These are phyloP conservation scores for Avena eriantha DNA, from an alignment of 176 grass and related monocot genomes.

Conservation along the genomic window DNA sequence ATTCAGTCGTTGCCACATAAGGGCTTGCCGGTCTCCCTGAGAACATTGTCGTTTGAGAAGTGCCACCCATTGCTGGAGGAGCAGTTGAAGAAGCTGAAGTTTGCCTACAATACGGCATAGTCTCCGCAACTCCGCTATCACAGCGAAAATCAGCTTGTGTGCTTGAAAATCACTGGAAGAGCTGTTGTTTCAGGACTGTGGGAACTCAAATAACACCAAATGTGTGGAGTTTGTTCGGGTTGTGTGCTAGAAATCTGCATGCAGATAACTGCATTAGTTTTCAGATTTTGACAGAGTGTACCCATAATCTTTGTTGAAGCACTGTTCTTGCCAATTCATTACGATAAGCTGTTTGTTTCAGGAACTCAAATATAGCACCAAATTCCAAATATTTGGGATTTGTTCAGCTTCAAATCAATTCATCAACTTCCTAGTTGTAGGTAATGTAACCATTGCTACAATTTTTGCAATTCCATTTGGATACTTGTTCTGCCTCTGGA, in stretches of 20 bases:
- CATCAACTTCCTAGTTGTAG: neutral
- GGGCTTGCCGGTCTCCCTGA: slow-evolving; percentile 39
- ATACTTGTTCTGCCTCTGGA: neutral
- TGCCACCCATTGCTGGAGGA: slow-evolving; percentile 36
- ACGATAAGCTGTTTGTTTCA: neutral
- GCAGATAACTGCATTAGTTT: too few relatives aligned
- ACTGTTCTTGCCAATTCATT: neutral
- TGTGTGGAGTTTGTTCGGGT: neutral
- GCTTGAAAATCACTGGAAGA: too few relatives aligned
- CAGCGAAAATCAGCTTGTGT: neutral
- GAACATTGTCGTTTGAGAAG: slow-evolving; percentile 22
- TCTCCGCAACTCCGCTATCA: neutral
- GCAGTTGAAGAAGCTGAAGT: slow-evolving; percentile 31
- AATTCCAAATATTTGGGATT: neutral
- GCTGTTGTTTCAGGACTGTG: too few relatives aligned
- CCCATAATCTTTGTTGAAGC: neutral
- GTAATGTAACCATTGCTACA: neutral
- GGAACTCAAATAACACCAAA: slow-evolving; percentile 11
- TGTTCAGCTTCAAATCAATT: neutral
- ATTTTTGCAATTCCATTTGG: neutral
- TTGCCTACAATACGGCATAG: neutral
- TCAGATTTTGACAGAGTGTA: too few relatives aligned
- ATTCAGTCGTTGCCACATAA: slow-evolving; percentile 35
- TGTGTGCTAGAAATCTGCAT: neutral
- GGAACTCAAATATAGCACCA: neutral